Conservation (phyloP, 169 alveolate genomes). For the Cryptosporidium meleagridis region DNA sequence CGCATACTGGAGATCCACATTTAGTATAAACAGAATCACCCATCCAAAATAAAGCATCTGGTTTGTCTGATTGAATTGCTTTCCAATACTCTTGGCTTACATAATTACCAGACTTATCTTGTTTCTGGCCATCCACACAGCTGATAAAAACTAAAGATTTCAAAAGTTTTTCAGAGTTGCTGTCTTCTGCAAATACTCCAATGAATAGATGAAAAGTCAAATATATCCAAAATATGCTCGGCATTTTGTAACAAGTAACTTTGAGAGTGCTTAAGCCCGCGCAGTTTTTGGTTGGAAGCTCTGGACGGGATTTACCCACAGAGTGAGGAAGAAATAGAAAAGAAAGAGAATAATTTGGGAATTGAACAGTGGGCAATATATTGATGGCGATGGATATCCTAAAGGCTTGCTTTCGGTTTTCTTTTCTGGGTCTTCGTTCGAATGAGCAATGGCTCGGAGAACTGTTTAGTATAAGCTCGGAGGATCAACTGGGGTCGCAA, state of each 20-base stretch:
- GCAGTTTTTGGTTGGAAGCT: neutral
- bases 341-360: neutral
- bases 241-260: conserved; percentile 13
- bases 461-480: conserved; percentile 2
- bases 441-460: conserved; percentile 58
- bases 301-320: conserved; percentile 18
- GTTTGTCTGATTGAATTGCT: conserved; percentile 75
- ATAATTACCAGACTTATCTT: neutral
- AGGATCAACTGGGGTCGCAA: conserved; percentile 4
- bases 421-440: conserved; percentile 51
- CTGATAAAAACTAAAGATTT: conserved; percentile 56
- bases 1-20: conserved; percentile 29
- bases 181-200: conserved; percentile 4
- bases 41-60: conserved; percentile 84
- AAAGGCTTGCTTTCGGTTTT: conserved; percentile 20
- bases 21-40: conserved; percentile 84
- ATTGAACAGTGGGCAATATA: neutral
- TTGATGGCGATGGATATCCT: conserved; percentile 33
- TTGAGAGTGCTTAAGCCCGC: neutral
- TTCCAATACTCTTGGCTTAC: conserved; percentile 66
- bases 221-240: conserved; percentile 6
- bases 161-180: neutral
- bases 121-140: conserved; percentile 60
- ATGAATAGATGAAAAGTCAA: neutral
- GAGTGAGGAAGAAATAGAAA: conserved; percentile 8